phyloP scores from a whole-genome alignment of 2,329 filamentous ascomycete species.

The Cercospora nicotianae region DNA sequence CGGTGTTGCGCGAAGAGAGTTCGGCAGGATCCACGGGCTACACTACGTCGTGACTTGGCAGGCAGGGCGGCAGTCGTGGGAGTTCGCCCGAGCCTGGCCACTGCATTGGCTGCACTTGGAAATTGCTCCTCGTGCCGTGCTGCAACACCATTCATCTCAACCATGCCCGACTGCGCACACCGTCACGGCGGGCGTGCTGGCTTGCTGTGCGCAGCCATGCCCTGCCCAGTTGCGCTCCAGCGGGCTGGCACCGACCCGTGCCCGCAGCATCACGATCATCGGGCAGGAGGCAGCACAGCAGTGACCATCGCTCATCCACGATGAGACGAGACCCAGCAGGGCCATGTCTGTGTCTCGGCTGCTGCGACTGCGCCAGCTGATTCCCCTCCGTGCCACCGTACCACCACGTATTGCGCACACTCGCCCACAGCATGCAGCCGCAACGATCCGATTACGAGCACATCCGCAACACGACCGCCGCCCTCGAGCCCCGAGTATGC shows the following conservation, averaged over 20 bases:
- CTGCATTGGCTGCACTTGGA: slow-evolving; percentile 2
- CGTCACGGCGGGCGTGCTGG: not conserved
- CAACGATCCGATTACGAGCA: not conserved
- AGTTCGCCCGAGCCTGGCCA: not conserved
- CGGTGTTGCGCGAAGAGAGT: not conserved
- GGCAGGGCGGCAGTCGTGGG: not conserved
- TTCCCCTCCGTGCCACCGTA: not conserved
- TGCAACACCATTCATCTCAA: not conserved
- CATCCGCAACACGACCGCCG: not conserved
- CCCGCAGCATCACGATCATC: not conserved
- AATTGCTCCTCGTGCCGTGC: not conserved
- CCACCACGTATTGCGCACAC: not conserved
- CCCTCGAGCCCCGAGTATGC: not conserved
- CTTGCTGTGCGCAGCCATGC: not conserved
- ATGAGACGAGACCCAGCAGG: not conserved
- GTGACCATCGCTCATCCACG: not conserved
- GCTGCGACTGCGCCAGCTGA: not conserved
- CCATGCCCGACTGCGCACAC: not conserved
- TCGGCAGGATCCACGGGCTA: not conserved
- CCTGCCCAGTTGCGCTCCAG: not conserved
- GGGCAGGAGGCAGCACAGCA: not conserved
- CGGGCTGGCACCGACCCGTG: not conserved
- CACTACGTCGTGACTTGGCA: not conserved
- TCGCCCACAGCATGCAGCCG: not conserved
- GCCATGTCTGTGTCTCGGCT: not conserved